Evolutionary conservation across 352 stramenopile species (phyloP).

Genomic region (Blastocystis sp.): DNA sequence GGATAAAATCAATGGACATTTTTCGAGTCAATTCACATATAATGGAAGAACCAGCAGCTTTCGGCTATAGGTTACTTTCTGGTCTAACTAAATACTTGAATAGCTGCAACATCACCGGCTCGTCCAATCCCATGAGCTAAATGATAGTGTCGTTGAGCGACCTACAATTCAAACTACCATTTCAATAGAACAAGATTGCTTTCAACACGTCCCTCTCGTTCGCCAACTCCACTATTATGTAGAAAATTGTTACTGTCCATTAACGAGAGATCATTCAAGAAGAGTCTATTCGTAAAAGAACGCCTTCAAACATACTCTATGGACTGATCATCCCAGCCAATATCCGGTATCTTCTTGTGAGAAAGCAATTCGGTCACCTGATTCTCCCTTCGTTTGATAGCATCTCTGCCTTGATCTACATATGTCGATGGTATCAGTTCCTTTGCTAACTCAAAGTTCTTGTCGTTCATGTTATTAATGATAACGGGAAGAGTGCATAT

Average conservation of each 20-base stretch:
- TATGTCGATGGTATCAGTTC: slow-evolving; percentile 61
- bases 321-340: slow-evolving; percentile 68
- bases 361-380: slow-evolving; percentile 66
- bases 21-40: slow-evolving; percentile 65
- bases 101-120: slow-evolving; percentile 68
- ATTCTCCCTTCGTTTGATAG: slow-evolving; percentile 67
- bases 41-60: slow-evolving; percentile 68
- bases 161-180: background rate
- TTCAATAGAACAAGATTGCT: slow-evolving; percentile 29
- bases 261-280: slow-evolving; percentile 65
- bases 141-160: slow-evolving; percentile 59
- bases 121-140: slow-evolving; percentile 69
- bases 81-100: slow-evolving; percentile 18
- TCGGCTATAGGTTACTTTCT: slow-evolving; percentile 42
- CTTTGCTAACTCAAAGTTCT: slow-evolving; percentile 68
- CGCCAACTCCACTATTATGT: slow-evolving; percentile 68
- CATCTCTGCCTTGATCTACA: slow-evolving; percentile 67
- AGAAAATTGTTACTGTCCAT: slow-evolving; percentile 71
- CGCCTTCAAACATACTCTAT: slow-evolving; percentile 55
- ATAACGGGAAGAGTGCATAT: background rate
- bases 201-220: slow-evolving; percentile 67
- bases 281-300: slow-evolving; percentile 4
- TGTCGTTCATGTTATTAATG: slow-evolving; percentile 53
- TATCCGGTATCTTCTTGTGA: slow-evolving; percentile 68
- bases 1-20: slow-evolving; percentile 67